Evolutionary conservation across 2,329 filamentous ascomycete genomes (phyloP).

Genomic region (Fusarium floridanum): DNA sequence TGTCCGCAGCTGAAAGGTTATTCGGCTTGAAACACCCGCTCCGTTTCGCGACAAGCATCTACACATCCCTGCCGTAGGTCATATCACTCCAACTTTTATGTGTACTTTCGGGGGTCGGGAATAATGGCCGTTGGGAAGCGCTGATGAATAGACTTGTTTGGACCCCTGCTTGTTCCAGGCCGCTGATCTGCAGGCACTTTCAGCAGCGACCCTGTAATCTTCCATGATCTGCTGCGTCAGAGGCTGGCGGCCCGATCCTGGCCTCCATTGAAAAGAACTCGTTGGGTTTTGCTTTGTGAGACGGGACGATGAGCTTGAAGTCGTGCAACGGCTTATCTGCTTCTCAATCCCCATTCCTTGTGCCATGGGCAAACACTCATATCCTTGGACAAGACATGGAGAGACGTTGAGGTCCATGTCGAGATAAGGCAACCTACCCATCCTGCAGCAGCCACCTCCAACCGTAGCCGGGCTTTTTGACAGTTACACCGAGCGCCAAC

Average conservation of each 20-base stretch:
- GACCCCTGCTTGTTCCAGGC: constrained; percentile 33
- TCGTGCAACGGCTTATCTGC: constrained; percentile 13
- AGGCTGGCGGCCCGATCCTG: constrained; percentile 21
- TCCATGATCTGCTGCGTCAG: constrained; percentile 38
- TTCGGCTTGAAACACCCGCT: constrained; percentile 40
- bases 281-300: constrained; percentile 12
- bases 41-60: constrained; percentile 25
- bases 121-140: neutral
- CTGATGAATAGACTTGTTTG: neutral
- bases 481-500: constrained; percentile 30
- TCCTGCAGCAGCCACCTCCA: neutral
- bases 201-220: constrained; percentile 40
- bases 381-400: neutral
- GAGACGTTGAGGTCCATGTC: neutral
- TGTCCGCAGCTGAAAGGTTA: constrained; percentile 2
- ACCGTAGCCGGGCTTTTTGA: neutral
- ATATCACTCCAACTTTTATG: neutral
- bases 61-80: constrained; percentile 7
- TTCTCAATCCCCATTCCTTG: neutral
- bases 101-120: neutral
- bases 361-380: constrained; percentile 19
- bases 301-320: constrained; percentile 7
- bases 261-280: constrained; percentile 3
- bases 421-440: constrained; percentile 3
- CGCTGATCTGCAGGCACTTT: constrained; percentile 40